Evolutionary conservation across 2,329 filamentous ascomycete genomes (phyloP), one percentile per base, ranked within the genome.

Genomic region (Thielaviopsis musarum): DNA sequence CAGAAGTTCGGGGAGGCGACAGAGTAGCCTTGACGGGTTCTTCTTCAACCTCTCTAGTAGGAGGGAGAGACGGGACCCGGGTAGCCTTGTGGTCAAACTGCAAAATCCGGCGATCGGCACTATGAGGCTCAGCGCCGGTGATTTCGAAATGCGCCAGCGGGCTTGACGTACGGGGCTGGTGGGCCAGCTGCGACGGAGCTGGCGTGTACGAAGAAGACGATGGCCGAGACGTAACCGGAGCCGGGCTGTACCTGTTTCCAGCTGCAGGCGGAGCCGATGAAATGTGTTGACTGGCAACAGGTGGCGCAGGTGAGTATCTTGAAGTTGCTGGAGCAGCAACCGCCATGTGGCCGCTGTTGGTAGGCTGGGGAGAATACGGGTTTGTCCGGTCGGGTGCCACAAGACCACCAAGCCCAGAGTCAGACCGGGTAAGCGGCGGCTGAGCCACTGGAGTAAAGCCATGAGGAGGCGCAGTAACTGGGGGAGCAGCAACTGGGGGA

Each of bases 111-210:
- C 45, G 72, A 66, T n/a, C 67, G 62, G 17, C 63, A 63, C n/a
- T 80, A 77, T 5, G 68, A 10, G 70, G 61, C 53, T 71, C 70
- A 34, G 74, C 72, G 58, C 73, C 72, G 7, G 73, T 74, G 12
- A 75, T 73, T 66, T 84, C 82, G 61, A 82, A 84, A 64, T 85
- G 80, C 5, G 82, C 82, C 61, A 85, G 68, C 0, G 82, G 82
- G 63, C 82, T 85, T 1, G 82, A 85, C 1, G 82, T 85, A 63
- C 82, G 74, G 9, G 82, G 82, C 62, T 81, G 76, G 65, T 84
- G 80, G 54, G 80, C 72, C 49, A 83, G 70, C 26, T 76, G 73
- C 9, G 74, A 69, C 1, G 71, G 67, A 21, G 69, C 70, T 6
- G 71, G 65, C 26, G 67, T 69, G 19, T 72, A 73, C 19, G 78